A percentile compares a stretch with the other conserved stretches of the same genome.
Conservation (phyloP, 2,329 filamentous ascomycete genomes). For the Fusarium sp. region DNA sequence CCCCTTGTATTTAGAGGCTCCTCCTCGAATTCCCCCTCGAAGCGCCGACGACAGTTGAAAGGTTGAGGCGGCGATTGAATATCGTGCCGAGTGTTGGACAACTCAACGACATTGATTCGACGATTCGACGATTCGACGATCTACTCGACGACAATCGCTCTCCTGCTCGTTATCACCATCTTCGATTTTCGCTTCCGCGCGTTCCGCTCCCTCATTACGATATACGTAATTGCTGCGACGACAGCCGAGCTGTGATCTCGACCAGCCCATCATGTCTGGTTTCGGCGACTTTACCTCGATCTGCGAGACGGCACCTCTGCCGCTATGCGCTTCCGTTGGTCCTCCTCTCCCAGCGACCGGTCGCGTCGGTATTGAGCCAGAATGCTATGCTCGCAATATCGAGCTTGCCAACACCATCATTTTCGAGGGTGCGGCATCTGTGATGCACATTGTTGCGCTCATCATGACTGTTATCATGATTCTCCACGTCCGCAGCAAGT, state of each 20-base stretch:
- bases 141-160: slow-evolving; percentile 6
- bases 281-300: slow-evolving; percentile 93
- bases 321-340: slow-evolving; percentile 88
- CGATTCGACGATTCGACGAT: slow-evolving; percentile 17
- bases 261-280: slow-evolving; percentile 71
- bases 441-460: slow-evolving; percentile 91
- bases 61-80: slow-evolving; percentile 10
- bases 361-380: slow-evolving; percentile 83
- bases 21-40: slow-evolving; percentile 21
- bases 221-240: slow-evolving; percentile 8
- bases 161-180: slow-evolving; percentile 7
- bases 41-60: slow-evolving; percentile 16
- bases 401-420: slow-evolving; percentile 98
- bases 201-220: slow-evolving; percentile 9
- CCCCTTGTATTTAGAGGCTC: slow-evolving; percentile 13
- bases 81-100: slow-evolving; percentile 14
- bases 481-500: slow-evolving; percentile 95
- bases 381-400: slow-evolving; percentile 94
- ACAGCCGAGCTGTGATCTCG: slow-evolving; percentile 3
- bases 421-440: slow-evolving; percentile 90
- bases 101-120: slow-evolving; percentile 24
- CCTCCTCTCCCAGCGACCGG: slow-evolving; percentile 76
- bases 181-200: neutral
- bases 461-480: slow-evolving; percentile 98
- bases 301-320: slow-evolving; percentile 87